These are phyloP conservation scores for Clonostachys rhizophaga DNA, from an alignment of 2,329 filamentous ascomycete species.

Conservation along the genomic window DNA sequence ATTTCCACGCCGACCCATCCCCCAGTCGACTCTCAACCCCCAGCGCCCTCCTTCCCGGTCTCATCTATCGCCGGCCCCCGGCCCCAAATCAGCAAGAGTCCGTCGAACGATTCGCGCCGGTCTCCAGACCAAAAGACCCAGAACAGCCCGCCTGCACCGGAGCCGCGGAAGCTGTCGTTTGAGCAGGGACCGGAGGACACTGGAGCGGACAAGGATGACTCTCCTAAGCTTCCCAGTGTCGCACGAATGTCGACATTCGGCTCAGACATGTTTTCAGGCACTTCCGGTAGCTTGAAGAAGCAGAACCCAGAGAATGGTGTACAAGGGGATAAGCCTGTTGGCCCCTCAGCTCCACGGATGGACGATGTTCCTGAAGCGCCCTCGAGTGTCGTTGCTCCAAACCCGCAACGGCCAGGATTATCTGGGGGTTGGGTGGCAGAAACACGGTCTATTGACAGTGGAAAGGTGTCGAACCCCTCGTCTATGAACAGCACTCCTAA, in stretches of 20 bases:
- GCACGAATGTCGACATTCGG: slow-evolving; percentile 57
- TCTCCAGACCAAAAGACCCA: no score
- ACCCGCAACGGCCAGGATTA: neutral
- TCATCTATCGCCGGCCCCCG: neutral
- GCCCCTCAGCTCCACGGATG: neutral
- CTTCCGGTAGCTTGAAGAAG: neutral
- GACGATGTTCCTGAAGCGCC: neutral
- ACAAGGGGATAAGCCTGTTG: neutral
- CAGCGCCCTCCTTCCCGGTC: neutral
- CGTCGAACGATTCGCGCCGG: neutral
- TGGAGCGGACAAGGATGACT: slow-evolving; percentile 24
- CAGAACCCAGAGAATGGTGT: neutral
- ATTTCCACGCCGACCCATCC: neutral
- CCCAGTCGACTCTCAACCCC: neutral
- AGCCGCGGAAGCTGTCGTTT: neutral
- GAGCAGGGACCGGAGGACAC: neutral
- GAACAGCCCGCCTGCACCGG: no score
- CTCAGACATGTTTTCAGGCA: slow-evolving; percentile 43
- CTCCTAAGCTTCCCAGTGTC: slow-evolving; percentile 53
- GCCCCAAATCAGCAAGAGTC: neutral
- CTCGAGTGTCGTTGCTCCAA: neutral
- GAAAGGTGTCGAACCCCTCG: no score
- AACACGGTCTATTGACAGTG: neutral
- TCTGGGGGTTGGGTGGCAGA: neutral
- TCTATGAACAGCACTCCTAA: no score